Conservation (phyloP, 2,329 filamentous ascomycete species). For the Thermoascus crustaceus region DNA sequence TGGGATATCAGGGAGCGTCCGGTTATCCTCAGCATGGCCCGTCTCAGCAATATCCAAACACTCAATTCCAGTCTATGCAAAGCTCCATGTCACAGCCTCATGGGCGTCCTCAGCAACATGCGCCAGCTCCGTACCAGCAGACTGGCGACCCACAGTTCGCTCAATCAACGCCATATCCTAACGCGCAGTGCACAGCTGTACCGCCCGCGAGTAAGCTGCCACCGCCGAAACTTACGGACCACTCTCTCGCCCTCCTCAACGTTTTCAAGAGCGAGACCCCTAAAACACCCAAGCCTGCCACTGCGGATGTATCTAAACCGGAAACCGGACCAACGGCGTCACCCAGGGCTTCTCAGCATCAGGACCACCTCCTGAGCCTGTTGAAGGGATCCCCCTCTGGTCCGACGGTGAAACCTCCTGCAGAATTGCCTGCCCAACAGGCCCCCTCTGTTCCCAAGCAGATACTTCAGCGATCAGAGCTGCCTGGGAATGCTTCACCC, state of each 20-base stretch:
- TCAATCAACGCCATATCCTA: constrained; percentile 24
- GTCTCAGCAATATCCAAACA: constrained; percentile 15
- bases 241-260: constrained; percentile 50
- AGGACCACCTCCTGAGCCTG: constrained; percentile 29
- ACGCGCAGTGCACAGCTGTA: constrained; percentile 36
- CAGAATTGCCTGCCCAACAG: constrained; percentile 40
- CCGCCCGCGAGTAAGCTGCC: constrained; percentile 52
- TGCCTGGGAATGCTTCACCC: constrained; percentile 7
- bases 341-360: constrained; percentile 27
- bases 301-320: constrained; percentile 12
- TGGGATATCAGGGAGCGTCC: constrained; percentile 10
- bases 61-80: constrained; percentile 9
- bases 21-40: constrained; percentile 14
- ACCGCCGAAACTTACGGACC: constrained; percentile 49
- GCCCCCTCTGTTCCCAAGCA: constrained; percentile 26
- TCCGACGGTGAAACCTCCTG: constrained; percentile 25
- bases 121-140: constrained; percentile 37
- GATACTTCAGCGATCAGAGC: constrained; percentile 24
- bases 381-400: constrained; percentile 19
- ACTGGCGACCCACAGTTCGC: constrained; percentile 40
- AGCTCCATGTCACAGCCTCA: constrained; percentile 7
- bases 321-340: constrained; percentile 7
- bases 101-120: constrained; percentile 15
- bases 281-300: constrained; percentile 18
- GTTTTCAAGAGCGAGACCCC: constrained; percentile 43